Evolutionary conservation across 164 flowering plant genomes (phyloP).

Genomic region (Magnolia kwangsiensis): DNA sequence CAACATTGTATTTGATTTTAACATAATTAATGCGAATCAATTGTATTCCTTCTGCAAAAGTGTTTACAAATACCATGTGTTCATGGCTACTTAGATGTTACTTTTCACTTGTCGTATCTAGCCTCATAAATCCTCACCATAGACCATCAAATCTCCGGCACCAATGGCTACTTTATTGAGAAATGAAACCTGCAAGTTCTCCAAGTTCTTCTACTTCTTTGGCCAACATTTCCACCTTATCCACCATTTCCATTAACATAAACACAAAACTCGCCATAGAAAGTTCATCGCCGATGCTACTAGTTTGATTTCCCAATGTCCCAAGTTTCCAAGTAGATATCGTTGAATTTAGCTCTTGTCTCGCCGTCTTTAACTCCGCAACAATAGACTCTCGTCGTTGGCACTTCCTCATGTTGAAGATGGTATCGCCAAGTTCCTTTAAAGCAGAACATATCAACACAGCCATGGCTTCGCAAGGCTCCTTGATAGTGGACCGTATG

Average conservation of each 20-base stretch:
- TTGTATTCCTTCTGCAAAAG: no score
- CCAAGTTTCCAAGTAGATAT: background rate
- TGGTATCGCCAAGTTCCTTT: background rate
- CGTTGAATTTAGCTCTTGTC: background rate
- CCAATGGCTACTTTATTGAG: background rate
- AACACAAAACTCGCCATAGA: slow-evolving; percentile 3
- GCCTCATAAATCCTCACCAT: no score
- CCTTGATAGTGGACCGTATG: background rate
- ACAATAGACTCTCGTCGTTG: background rate
- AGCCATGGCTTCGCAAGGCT: slow-evolving; percentile 6
- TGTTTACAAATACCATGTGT: no score
- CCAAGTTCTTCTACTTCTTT: slow-evolving; percentile 63
- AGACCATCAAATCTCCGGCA: no score
- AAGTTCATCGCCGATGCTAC: background rate
- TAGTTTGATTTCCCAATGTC: background rate
- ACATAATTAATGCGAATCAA: no score
- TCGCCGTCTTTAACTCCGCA: background rate
- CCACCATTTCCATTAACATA: slow-evolving; percentile 42
- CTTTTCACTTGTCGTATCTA: no score
- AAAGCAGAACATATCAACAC: background rate
- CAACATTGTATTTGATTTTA: no score
- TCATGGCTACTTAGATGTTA: no score
- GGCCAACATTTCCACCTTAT: slow-evolving; percentile 45
- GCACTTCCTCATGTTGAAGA: slow-evolving; percentile 2
- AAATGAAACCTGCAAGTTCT: slow-evolving; percentile 38